Conservation (phyloP, 768 basidiomycete species). For the Tulasnella sp. region DNA sequence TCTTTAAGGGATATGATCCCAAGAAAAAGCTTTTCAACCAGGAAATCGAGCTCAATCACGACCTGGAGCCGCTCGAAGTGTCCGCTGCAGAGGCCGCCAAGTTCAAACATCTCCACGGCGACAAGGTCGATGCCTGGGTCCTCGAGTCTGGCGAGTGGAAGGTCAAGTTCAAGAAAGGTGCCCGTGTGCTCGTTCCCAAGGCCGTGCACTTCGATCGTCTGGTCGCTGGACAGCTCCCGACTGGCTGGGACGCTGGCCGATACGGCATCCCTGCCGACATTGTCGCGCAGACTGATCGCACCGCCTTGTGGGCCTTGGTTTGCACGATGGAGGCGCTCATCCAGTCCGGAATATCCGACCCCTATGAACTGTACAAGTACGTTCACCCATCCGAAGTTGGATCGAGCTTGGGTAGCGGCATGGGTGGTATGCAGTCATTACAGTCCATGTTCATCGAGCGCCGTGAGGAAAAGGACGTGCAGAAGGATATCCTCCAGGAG, state of each 20-base stretch:
- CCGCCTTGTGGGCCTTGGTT: constrained; percentile 89
- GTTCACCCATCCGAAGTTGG: constrained; percentile 96
- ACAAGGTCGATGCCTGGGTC: constrained; percentile 92
- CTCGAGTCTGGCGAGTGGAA: constrained; percentile 91
- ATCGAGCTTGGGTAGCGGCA: constrained; percentile 87
- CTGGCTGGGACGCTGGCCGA: constrained; percentile 92
- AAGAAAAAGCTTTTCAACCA: constrained; percentile 97
- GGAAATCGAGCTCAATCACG: constrained; percentile 91
- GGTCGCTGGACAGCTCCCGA: constrained; percentile 93
- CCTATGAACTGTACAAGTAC: constrained; percentile 94
- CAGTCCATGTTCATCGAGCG: constrained; percentile 98
- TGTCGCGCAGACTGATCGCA: constrained; percentile 84
- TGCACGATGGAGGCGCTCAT: constrained; percentile 92
- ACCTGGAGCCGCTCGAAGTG: constrained; percentile 92
- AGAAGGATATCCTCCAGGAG: constrained; percentile 97
- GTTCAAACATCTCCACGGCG: constrained; percentile 94
- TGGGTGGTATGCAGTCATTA: constrained; percentile 90
- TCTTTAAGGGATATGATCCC: constrained; percentile 96
- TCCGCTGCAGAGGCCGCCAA: constrained; percentile 82
- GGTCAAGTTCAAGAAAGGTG: constrained; percentile 98
- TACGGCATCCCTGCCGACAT: constrained; percentile 98
- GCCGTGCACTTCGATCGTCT: constrained; percentile 88
- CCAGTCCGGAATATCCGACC: constrained; percentile 93
- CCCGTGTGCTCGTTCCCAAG: constrained; percentile 85
- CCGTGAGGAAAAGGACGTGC: constrained; percentile 94